Evolutionary conservation across 192 early-diverging fungal species (phyloP), one percentile per base, ranked within the genome.

Genomic region (Rhizophagus clarus): DNA sequence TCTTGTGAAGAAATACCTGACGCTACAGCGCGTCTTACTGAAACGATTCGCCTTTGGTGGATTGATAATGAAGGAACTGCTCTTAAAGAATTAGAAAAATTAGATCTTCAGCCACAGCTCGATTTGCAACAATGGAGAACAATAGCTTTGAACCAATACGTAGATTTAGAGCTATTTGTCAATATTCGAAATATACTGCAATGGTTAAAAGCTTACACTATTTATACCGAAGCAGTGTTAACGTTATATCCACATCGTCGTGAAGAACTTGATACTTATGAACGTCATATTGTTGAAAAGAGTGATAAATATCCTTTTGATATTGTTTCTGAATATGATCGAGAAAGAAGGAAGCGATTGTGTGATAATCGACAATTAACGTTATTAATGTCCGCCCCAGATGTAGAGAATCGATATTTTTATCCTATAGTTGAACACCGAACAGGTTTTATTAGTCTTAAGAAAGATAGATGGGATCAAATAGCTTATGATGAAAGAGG

Each of bases 1-100:
- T 72, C 70, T 47, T 37, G 29, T n/a, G 70, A 72, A 72, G 70
- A 37, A n/a, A 72, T 72, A n/a, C 70, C 70, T 72, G 70, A 72
- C n/a, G 37, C 70, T 45, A 45, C 42, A 12, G 70, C 70, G 24
- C 70, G 70, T 45, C 37, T 72, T 47, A 72, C 32, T 15, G 70
- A 72, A 24, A 72, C 42, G n/a, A 72, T 72, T 45, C 70, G 70
- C 34, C 32, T 72, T 37, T 72, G 70, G 70, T 72, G 70, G 70
- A 37, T 72, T 45, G 70, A 72, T 72, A 72, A 72, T 26, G 37
- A 72, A 72, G 70, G 42, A 26, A 45, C n/a, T 37, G 70, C 70
- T 14, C 42, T 72, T 12, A 34, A 37, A 37, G 70, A 72, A 45
- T 24, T 72, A 45, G 70, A 72, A n/a, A 72, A 72, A 47, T 34